Evolutionary conservation across 176 grass and related monocot species (phyloP).

Genomic region (maize (Zea mays)): DNA sequence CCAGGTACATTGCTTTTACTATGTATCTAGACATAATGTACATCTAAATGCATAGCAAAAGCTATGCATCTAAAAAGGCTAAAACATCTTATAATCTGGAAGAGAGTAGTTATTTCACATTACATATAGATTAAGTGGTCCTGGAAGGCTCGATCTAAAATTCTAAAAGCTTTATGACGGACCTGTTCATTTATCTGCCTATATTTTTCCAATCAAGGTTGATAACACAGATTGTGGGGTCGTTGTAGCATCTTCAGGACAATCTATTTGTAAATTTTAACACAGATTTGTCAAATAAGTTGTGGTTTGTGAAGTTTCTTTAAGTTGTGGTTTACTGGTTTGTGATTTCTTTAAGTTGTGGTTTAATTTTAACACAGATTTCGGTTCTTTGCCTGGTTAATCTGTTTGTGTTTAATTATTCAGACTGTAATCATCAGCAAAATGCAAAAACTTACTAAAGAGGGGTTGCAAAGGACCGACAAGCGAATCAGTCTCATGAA

Average conservation of each 20-base stretch:
- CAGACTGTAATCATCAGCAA: slow-evolving; percentile 89
- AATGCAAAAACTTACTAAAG: slow-evolving; percentile 97
- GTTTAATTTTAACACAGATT: neutral
- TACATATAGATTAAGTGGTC: neutral
- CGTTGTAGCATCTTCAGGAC: slow-evolving; percentile 2
- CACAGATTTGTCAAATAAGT: slow-evolving; percentile 7
- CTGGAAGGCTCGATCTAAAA: neutral
- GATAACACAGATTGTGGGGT: neutral
- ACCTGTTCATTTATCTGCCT: neutral
- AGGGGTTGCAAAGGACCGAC: slow-evolving; percentile 96
- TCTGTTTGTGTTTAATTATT: slow-evolving; percentile 32
- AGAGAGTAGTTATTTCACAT: neutral
- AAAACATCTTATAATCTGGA: neutral
- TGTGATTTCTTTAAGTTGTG: slow-evolving; percentile 1
- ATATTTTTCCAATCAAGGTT: slow-evolving; percentile 12
- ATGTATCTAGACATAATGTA: too few species aligned
- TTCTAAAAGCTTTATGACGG: slow-evolving; percentile 17
- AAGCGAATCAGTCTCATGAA: slow-evolving; percentile 98
- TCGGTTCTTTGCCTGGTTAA: neutral
- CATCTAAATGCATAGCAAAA: neutral
- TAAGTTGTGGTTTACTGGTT: neutral
- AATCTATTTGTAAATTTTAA: slow-evolving; percentile 24
- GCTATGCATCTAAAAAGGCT: neutral
- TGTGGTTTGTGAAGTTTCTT: slow-evolving; percentile 1
- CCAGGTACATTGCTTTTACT: neutral